These are phyloP conservation scores for Clonostachys rhizophaga DNA, from an alignment of 2,329 filamentous ascomycete species.

Conservation along the genomic window DNA sequence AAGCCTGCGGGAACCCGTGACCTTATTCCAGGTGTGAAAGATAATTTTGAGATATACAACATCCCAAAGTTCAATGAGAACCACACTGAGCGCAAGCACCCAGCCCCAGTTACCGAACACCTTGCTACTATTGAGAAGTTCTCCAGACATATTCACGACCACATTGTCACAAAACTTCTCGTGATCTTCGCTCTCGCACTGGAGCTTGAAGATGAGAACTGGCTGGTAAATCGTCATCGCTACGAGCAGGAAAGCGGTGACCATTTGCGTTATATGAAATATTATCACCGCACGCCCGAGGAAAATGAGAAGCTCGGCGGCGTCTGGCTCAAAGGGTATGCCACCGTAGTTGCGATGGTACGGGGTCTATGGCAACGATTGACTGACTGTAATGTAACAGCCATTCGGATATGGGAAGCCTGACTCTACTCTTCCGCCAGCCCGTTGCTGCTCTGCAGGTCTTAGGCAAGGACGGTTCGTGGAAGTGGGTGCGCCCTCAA, in stretches of 20 bases:
- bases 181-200: constrained; percentile 54
- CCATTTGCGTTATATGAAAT: constrained; percentile 57
- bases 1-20: constrained; percentile 33
- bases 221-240: constrained; percentile 46
- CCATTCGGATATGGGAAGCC: constrained; percentile 45
- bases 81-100: constrained; percentile 34
- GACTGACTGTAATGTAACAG: constrained; percentile 8
- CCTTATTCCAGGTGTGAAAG: constrained; percentile 25
- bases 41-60: constrained; percentile 32
- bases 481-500: constrained; percentile 18
- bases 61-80: constrained; percentile 38
- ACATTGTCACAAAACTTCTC: constrained; percentile 48
- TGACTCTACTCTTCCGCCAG: constrained; percentile 51
- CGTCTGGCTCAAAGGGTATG: constrained; percentile 26
- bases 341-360: not conserved
- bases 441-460: constrained; percentile 49
- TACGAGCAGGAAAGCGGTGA: constrained; percentile 51
- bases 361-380: not conserved
- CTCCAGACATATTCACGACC: constrained; percentile 31
- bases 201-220: constrained; percentile 51
- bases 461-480: constrained; percentile 31
- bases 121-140: constrained; percentile 51
- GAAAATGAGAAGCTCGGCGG: constrained; percentile 32
- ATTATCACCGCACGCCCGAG: constrained; percentile 37
- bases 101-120: constrained; percentile 37